Base-by-base conservation (phyloP, 768 basidiomycete species). In the Daedaleopsis sinensis region DNA sequence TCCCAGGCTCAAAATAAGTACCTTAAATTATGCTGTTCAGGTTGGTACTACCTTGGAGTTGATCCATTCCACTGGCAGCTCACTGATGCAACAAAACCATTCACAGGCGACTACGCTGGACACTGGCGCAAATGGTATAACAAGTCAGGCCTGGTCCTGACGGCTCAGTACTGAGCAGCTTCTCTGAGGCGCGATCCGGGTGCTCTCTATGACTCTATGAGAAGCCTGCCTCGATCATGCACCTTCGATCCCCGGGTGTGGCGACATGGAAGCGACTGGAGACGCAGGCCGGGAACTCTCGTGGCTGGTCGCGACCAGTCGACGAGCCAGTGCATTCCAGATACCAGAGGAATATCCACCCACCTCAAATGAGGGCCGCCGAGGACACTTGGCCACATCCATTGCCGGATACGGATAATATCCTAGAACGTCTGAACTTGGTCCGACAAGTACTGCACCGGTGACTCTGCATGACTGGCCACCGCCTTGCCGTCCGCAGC, bases 401-500 rank as follows among this genome's bases (percentile, higher is more conserved):
- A 1, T 15, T 52, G 36, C 55, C 51, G 6, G 11, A 62, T 52
- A 21, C 36, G 51, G 55, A 44, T 56, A 35, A 55, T 56, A 51
- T 57, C 24, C 27, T 61, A 37, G 50, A 56, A 43, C 42, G 50
- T 47, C 18, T 61, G 57, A n/a, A n/a, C n/a, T n/a, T n/a, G n/a
- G n/a, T n/a, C n/a, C n/a, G n/a, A n/a, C n/a, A n/a, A n/a, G n/a
- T n/a, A n/a, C n/a, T n/a, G n/a, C n/a, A n/a, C n/a, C n/a, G n/a
- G n/a, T n/a, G n/a, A n/a, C n/a, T n/a, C 5, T 27, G 36, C 37
- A 39, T 37, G 19, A 21, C 5, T 8, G 21, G 54, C 32, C 19
- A 21, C 7, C 23, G 18, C 19, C 50, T 35, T 6, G 18, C 53
- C 38, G 47, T 15, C 55, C n/a, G 55, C 51, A 49, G 36, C 49